phyloP scores from a whole-genome alignment of 2,329 filamentous ascomycete species.

The Curvularia lunata region DNA sequence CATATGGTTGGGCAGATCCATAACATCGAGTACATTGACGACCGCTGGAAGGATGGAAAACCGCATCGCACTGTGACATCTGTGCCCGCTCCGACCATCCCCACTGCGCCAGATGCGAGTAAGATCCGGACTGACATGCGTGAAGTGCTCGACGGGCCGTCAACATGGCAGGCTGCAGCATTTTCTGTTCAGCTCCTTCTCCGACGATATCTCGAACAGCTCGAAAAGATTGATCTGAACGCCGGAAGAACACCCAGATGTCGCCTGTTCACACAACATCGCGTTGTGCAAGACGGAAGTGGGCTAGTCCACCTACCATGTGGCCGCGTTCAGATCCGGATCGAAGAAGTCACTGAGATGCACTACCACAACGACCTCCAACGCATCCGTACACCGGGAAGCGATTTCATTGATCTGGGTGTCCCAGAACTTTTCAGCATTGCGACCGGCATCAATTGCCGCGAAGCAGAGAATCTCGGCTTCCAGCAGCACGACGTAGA shows the following conservation, averaged over 20 bases:
- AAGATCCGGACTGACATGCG: conserved; percentile 24
- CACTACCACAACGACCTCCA: conserved; percentile 19
- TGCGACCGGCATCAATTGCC: conserved; percentile 17
- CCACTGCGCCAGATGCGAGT: conserved; percentile 10
- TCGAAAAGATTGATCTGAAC: conserved; percentile 24
- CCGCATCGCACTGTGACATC: conserved; percentile 24
- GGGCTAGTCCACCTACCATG: conserved; percentile 19
- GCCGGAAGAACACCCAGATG: conserved; percentile 16
- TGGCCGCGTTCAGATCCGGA: conserved; percentile 21
- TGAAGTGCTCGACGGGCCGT: conserved; percentile 26
- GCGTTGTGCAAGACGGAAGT: conserved; percentile 23
- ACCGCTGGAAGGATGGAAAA: conserved; percentile 24
- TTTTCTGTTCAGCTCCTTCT: conserved; percentile 23
- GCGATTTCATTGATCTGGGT: conserved; percentile 13
- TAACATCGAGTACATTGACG: conserved; percentile 26
- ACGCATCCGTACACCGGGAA: conserved; percentile 25
- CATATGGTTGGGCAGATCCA: conserved; percentile 22
- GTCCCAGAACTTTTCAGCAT: conserved; percentile 15
- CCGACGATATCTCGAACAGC: conserved; percentile 22
- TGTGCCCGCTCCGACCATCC: conserved; percentile 15
- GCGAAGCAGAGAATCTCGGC: conserved; percentile 24
- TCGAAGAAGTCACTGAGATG: conserved; percentile 24
- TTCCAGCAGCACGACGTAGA: conserved; percentile 24
- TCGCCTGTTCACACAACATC: conserved; percentile 24
- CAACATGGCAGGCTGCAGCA: conserved; percentile 24